phyloP scores from a whole-genome alignment of 2,329 filamentous ascomycete genomes.

The Neonectria neomacrospora region DNA sequence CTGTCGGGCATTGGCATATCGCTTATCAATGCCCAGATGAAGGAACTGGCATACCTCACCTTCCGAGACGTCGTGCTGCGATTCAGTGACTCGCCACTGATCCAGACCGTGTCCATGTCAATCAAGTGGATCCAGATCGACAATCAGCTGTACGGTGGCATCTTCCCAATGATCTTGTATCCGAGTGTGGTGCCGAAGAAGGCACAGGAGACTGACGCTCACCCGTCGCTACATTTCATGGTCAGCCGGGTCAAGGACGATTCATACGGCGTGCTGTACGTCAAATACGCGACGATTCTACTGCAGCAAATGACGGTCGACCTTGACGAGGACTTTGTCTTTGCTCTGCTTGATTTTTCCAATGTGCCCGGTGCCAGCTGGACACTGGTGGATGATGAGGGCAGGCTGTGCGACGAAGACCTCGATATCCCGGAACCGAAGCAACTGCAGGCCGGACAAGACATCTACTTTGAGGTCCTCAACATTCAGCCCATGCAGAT shows the following conservation, averaged over 20 bases:
- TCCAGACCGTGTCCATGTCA: constrained; percentile 89
- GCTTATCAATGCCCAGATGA: constrained; percentile 90
- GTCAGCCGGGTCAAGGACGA: constrained; percentile 97
- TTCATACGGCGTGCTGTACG: constrained; percentile 96
- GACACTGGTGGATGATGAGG: constrained; percentile 74
- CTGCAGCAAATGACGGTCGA: constrained; percentile 98
- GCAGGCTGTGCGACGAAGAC: constrained; percentile 87
- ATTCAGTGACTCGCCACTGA: constrained; percentile 91
- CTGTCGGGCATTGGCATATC: constrained; percentile 93
- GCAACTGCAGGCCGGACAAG: constrained; percentile 84
- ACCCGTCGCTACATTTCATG: constrained; percentile 93
- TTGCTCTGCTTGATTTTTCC: constrained; percentile 92
- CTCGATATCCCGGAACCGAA: constrained; percentile 93
- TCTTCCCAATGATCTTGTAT: constrained; percentile 97
- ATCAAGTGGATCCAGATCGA: constrained; percentile 99
- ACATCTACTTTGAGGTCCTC: constrained; percentile 97
- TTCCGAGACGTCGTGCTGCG: constrained; percentile 91
- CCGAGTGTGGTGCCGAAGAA: constrained; percentile 98
- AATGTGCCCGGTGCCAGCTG: constrained; percentile 92
- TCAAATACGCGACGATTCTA: constrained; percentile 95
- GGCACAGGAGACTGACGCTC: constrained; percentile 93
- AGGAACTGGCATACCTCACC: constrained; percentile 92
- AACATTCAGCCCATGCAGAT: constrained; percentile 99
- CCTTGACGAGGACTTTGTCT: constrained; percentile 97
- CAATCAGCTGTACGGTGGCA: constrained; percentile 97